Evolutionary conservation across 352 stramenopile species (phyloP), one percentile per base, ranked within the genome.

Genomic region (Pilasporangium apinafurcum): DNA sequence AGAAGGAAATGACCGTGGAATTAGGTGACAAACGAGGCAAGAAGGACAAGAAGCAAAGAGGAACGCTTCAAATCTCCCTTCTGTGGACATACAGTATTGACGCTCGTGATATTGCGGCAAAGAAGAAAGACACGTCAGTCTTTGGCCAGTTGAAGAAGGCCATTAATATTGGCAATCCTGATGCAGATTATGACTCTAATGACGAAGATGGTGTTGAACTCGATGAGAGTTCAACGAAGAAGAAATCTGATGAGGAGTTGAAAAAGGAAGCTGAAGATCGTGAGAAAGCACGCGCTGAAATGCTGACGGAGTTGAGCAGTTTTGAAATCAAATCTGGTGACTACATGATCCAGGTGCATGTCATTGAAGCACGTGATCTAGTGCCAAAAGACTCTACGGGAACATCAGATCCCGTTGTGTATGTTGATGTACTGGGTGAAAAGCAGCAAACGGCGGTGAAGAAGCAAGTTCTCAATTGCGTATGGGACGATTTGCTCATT

Each of bases 391-490:
- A 96, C 36, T 65, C 78, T 0, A 87, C 88, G 0, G 89, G 89
- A 2, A 96, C 82, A 12, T 95, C 80, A 1, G 91, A 97, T 46
- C 91, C 91, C 0, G 86, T 97, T 17, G 86, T 96, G 36, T 95
- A 95, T 35, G 81, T 95, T 14, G 79, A 91, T 51, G 75, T 92
- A 0, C 69, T 96, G 10, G 77, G 71, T 18, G 79, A 96, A 36
- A 90, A 87, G 47, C 70, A 92, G 47, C 72, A 95, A 38, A 95
- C 82, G 1, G 52, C 62, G 3, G 68, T 86, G 31, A 85, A 95
- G 66, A 86, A 94, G 49, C 64, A 95, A 51, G 56, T 91, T 48
- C 74, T 91, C n/a, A 88, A 76, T 40, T 89, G 76, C 33, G 83
- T 92, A n/a, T 92, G 75, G 76, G 81, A 92, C 31, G 81, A 92